Conservation (phyloP, 1,284 basidiomycete genomes). For the Puccinia polysora region DNA sequence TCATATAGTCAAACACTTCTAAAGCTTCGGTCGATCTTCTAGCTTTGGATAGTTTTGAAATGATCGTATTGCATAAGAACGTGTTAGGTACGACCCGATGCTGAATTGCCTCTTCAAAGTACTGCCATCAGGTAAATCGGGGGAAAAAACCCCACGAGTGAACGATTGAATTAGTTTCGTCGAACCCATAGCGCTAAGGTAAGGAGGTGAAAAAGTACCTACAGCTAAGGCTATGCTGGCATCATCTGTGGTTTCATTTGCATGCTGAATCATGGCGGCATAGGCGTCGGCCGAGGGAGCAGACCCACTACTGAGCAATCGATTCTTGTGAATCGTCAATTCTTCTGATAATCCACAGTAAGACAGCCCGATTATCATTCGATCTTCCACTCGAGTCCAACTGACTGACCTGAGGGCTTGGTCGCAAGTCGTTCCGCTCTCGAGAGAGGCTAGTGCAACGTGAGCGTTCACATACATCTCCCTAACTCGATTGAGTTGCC, state of each 20-base stretch:
- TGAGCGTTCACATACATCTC: slow-evolving; percentile 43
- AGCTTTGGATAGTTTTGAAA: slow-evolving; percentile 86
- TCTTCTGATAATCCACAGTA: slow-evolving; percentile 72
- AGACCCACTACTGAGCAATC: slow-evolving; percentile 71
- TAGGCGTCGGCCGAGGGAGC: slow-evolving; percentile 81
- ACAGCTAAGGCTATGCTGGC: slow-evolving; percentile 69
- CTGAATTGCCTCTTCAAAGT: slow-evolving; percentile 73
- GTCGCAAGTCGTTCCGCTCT: slow-evolving; percentile 6
- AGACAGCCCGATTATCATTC: slow-evolving; percentile 78
- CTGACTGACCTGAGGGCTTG: slow-evolving; percentile 20
- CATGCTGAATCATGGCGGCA: slow-evolving; percentile 76
- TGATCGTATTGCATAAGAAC: slow-evolving; percentile 91
- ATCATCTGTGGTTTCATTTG: slow-evolving; percentile 90
- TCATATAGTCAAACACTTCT: slow-evolving; percentile 76
- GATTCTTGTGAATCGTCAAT: slow-evolving; percentile 72
- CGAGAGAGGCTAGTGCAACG: slow-evolving; percentile 26
- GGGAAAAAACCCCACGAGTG: background rate
- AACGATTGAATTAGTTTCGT: no score
- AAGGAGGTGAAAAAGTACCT: background rate
- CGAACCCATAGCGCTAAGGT: background rate
- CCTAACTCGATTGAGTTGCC: slow-evolving; percentile 32
- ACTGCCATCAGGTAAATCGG: slow-evolving; percentile 50
- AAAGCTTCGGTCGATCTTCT: slow-evolving; percentile 82
- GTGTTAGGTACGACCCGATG: slow-evolving; percentile 70
- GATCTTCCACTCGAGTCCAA: slow-evolving; percentile 77